These are phyloP conservation scores for Hygrophorus russula DNA, from an alignment of 768 basidiomycete species.

Conservation along the genomic window DNA sequence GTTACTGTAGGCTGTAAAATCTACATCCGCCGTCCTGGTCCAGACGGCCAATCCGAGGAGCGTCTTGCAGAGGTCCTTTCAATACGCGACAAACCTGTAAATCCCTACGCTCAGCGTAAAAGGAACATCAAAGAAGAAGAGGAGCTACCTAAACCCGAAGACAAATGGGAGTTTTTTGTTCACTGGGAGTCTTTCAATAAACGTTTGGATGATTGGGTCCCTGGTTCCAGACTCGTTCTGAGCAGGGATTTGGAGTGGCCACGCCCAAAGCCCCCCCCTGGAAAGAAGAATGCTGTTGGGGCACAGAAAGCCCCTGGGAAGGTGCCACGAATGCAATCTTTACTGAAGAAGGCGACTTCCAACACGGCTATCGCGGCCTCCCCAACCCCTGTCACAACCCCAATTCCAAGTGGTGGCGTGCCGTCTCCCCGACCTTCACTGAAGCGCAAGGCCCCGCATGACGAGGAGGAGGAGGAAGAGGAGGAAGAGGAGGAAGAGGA, in stretches of 20 bases:
- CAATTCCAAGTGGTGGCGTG: conserved; percentile 25
- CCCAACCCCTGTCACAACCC: conserved; percentile 48
- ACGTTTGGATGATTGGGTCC: conserved; percentile 95
- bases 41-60: conserved; percentile 72
- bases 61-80: conserved; percentile 94
- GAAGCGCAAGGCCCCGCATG: conserved; percentile 60
- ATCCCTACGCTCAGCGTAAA: conserved; percentile 31
- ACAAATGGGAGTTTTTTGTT: conserved; percentile 90
- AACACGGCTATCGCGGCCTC: conserved; percentile 52
- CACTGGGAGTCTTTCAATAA: conserved; percentile 99
- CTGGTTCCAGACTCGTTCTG: conserved; percentile 77
- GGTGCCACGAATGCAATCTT: conserved; percentile 42
- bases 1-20: conserved; percentile 93
- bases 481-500: conserved; percentile 41
- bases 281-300: conserved; percentile 38
- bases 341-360: conserved; percentile 60
- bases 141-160: conserved; percentile 49
- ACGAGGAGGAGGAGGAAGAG: conserved; percentile 55
- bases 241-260: conserved; percentile 91
- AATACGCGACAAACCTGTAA: conserved; percentile 77
- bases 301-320: conserved; percentile 51
- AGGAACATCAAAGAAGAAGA: conserved; percentile 30
- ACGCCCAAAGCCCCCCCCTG: conserved; percentile 61
- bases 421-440: conserved; percentile 49
- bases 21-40: conserved; percentile 72